Evolutionary conservation across 176 grass and related monocot species (phyloP).

Genomic region (Musa acuminata): DNA sequence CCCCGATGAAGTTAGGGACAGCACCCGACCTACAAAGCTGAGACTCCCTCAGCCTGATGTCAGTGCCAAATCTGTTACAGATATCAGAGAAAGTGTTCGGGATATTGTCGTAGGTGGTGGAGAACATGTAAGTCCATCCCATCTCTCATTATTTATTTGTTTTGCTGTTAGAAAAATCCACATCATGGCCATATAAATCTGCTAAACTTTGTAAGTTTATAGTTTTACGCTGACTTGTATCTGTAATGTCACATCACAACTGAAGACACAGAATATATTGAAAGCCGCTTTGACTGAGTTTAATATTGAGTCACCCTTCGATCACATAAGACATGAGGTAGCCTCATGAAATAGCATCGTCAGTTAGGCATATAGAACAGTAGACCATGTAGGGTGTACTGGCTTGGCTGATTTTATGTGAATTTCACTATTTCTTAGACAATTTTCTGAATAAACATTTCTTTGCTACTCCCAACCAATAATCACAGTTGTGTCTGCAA

Average conservation of each 20-base stretch:
- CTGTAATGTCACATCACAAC: too few relatives aligned
- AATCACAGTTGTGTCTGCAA: neutral
- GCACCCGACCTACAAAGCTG: constrained; percentile 63
- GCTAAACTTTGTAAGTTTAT: constrained; percentile 6
- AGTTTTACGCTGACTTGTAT: neutral
- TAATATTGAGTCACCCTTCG: neutral
- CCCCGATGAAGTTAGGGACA: constrained; percentile 84
- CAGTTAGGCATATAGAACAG: neutral
- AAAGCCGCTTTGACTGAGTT: neutral
- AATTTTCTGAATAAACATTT: too few relatives aligned
- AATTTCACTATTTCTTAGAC: neutral
- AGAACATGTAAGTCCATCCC: constrained; percentile 63
- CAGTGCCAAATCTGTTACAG: constrained; percentile 56
- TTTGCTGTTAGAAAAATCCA: neutral
- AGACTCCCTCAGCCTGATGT: constrained; percentile 67
- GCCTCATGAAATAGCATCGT: neutral
- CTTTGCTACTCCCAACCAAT: too few relatives aligned
- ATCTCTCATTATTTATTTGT: neutral
- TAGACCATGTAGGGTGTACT: neutral
- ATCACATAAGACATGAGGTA: neutral
- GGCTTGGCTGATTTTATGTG: neutral
- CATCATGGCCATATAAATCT: neutral
- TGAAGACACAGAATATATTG: neutral
- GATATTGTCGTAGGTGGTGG: constrained; percentile 86
- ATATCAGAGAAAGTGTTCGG: constrained; percentile 69